These are phyloP conservation scores for Fusarium verticillioides DNA, from an alignment of 2,329 filamentous ascomycete genomes.

Conservation along the genomic window DNA sequence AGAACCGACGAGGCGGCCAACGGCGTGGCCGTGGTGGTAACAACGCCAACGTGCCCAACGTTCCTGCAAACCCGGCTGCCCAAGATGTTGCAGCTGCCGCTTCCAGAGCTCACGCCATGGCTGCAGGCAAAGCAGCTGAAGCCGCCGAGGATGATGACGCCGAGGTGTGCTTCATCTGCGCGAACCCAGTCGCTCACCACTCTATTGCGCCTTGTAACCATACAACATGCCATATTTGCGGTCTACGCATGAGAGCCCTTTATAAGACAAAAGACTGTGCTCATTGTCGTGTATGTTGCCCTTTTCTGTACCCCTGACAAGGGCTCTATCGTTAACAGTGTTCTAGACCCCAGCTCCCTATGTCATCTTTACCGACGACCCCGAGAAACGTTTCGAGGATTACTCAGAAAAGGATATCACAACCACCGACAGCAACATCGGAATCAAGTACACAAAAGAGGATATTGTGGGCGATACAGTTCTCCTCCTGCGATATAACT, in stretches of 20 bases:
- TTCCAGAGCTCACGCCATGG: conserved; percentile 52
- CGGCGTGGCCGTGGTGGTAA: conserved; percentile 47
- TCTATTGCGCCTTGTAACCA: conserved; percentile 96
- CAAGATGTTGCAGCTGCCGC: conserved; percentile 47
- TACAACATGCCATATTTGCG: conserved; percentile 95
- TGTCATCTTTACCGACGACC: conserved; percentile 92
- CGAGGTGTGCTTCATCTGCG: conserved; percentile 97
- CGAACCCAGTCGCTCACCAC: conserved; percentile 86
- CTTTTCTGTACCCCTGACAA: neutral
- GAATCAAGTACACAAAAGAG: conserved; percentile 88
- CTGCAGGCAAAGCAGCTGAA: conserved; percentile 37
- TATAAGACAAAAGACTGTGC: conserved; percentile 98
- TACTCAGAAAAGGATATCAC: conserved; percentile 79
- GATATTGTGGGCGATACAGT: conserved; percentile 93
- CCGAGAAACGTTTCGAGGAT: conserved; percentile 85
- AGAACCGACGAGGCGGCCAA: conserved; percentile 51
- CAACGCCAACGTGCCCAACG: conserved; percentile 24
- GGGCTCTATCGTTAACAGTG: conserved; percentile 33
- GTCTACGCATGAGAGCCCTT: conserved; percentile 86
- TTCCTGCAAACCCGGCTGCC: conserved; percentile 46
- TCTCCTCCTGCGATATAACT: conserved; percentile 91
- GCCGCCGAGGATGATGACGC: conserved; percentile 66
- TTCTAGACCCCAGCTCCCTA: conserved; percentile 73
- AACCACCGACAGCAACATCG: conserved; percentile 83
- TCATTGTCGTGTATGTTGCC: conserved; percentile 83